Conservation (phyloP, 768 basidiomycete genomes). For the Lactifluus hygrophoroides region DNA sequence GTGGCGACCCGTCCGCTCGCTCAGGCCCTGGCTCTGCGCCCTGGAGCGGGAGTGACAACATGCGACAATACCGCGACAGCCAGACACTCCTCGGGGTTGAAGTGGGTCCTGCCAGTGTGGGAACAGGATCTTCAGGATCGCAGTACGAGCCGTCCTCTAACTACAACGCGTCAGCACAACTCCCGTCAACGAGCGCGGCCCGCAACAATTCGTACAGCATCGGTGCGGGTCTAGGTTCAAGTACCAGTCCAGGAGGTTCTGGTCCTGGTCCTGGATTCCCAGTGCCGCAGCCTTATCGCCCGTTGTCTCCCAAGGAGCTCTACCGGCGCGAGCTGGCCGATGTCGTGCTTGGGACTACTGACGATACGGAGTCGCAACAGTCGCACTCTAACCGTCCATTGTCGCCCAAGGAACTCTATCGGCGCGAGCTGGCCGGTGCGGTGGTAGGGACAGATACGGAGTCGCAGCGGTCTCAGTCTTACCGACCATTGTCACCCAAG, state of each 20-base stretch:
- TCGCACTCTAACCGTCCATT: no score
- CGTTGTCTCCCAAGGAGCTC: conserved; percentile 24
- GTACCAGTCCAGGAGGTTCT: no score
- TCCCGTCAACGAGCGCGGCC: neutral
- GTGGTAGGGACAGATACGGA: no score
- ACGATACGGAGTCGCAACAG: no score
- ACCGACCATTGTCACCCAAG: no score
- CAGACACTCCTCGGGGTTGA: conserved; percentile 22
- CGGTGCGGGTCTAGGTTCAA: neutral
- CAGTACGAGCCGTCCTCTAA: conserved; percentile 16
- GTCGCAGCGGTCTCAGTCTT: no score
- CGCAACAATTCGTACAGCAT: neutral
- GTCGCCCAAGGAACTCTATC: conserved; percentile 27
- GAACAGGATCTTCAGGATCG: conserved; percentile 18
- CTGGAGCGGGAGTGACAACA: conserved; percentile 12
- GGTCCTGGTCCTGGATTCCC: neutral
- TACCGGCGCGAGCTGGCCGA: conserved; percentile 10
- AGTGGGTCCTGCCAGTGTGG: conserved; percentile 13
- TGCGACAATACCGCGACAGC: conserved; percentile 24
- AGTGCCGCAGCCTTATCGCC: conserved; percentile 12
- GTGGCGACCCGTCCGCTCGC: conserved; percentile 15
- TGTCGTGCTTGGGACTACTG: no score
- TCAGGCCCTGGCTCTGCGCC: conserved; percentile 6
- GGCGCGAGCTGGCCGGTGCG: no score
- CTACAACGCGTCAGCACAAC: neutral